Evolutionary conservation across 208 protist genomes (phyloP).

Genomic region (Wallacemonas sp.): DNA sequence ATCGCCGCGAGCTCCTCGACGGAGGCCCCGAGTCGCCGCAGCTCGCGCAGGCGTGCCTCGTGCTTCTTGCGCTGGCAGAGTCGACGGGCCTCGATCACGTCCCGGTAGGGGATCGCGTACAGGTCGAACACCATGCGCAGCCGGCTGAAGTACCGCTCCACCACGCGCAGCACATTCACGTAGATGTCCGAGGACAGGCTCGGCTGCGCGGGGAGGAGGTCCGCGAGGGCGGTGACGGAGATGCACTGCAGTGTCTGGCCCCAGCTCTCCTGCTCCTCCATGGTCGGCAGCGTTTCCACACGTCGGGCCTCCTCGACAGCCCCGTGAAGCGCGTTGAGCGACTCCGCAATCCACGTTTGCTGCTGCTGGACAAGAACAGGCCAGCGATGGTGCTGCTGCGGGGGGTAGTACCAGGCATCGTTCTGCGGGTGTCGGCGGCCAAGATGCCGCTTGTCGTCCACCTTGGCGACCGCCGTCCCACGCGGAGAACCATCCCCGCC

Average conservation of each 20-base stretch:
- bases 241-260: constrained; percentile 43
- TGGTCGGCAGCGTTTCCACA: constrained; percentile 27
- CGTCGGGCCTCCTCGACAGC: constrained; percentile 41
- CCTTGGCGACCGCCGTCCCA: not conserved
- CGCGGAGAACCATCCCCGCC: no score
- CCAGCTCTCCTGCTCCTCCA: constrained; percentile 56
- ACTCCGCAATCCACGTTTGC: constrained; percentile 67
- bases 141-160: constrained; percentile 54
- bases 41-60: not conserved
- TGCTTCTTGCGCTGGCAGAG: constrained; percentile 18
- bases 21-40: not conserved
- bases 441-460: constrained; percentile 20
- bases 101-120: constrained; percentile 34
- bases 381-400: constrained; percentile 57
- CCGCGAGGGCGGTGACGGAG: constrained; percentile 45
- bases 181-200: constrained; percentile 43
- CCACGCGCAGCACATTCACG: constrained; percentile 41
- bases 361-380: constrained; percentile 48
- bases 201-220: constrained; percentile 49
- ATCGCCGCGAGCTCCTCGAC: not conserved
- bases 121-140: constrained; percentile 54
- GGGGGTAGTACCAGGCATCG: constrained; percentile 64
- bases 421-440: constrained; percentile 36
- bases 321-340: constrained; percentile 72
- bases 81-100: constrained; percentile 14